phyloP scores from a whole-genome alignment of 177 flowering plant species.

The Vitis hybrid region DNA sequence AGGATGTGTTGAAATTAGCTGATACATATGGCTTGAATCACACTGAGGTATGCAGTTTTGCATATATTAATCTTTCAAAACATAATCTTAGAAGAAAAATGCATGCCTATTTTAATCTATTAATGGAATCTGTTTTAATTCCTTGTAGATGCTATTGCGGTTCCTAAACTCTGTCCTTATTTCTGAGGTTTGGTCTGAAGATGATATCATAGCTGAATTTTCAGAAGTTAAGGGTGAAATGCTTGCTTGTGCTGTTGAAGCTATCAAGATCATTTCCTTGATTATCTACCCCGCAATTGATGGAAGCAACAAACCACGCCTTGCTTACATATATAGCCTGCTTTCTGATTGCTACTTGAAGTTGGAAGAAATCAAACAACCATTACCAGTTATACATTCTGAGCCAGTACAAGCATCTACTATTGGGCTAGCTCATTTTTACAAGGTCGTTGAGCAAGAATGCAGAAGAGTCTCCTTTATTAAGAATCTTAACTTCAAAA shows the following conservation, averaged over 20 bases:
- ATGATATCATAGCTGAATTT: constrained; percentile 69
- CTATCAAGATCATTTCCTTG: constrained; percentile 45
- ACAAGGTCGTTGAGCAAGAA: constrained; percentile 66
- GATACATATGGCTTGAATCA: constrained; percentile 61
- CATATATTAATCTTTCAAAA: constrained; percentile 5
- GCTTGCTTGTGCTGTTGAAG: constrained; percentile 41
- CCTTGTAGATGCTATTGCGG: constrained; percentile 61
- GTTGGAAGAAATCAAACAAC: constrained; percentile 35
- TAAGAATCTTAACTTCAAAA: constrained; percentile 71
- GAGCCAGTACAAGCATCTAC: constrained; percentile 18
- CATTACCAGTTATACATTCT: constrained; percentile 13
- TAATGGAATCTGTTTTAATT: neutral
- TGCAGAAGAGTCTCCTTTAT: constrained; percentile 69
- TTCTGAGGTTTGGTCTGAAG: constrained; percentile 81
- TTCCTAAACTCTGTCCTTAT: constrained; percentile 61
- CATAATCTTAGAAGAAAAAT: neutral
- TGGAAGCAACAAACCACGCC: constrained; percentile 80
- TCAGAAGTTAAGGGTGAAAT: constrained; percentile 50
- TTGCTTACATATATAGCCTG: constrained; percentile 64
- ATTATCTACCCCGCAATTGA: constrained; percentile 72
- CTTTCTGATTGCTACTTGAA: constrained; percentile 70
- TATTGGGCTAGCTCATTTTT: constrained; percentile 43
- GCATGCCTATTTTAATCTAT: neutral
- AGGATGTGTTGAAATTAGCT: constrained; percentile 59
- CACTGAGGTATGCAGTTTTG: constrained; percentile 51